A percentile compares a stretch with the other conserved stretches of the same genome.
phyloP scores from a whole-genome alignment of 495 filamentous ascomycete genomes.

The Hypoxylon perforatum region DNA sequence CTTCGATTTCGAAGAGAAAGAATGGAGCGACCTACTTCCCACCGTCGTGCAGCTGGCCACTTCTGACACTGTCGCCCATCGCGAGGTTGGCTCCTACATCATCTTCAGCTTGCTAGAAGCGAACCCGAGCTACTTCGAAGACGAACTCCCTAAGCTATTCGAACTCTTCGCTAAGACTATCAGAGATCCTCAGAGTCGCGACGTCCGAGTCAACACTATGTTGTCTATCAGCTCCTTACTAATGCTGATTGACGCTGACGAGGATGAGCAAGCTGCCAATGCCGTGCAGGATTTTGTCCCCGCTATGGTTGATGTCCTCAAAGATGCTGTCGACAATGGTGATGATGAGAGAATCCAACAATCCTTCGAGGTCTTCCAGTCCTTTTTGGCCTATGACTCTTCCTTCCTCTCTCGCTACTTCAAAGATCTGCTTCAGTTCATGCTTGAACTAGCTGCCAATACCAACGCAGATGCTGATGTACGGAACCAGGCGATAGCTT shows the following conservation, averaged over 20 bases:
- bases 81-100: constrained; percentile 92
- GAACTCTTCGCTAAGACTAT: constrained; percentile 88
- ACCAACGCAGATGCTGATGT: constrained; percentile 82
- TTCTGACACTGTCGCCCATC: constrained; percentile 76
- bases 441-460: constrained; percentile 86
- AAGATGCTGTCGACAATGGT: constrained; percentile 77
- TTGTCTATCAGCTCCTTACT: constrained; percentile 90
- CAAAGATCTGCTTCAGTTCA: constrained; percentile 90
- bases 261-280: constrained; percentile 76
- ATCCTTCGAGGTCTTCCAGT: constrained; percentile 98
- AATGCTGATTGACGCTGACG: constrained; percentile 86
- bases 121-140: constrained; percentile 80
- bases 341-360: constrained; percentile 89
- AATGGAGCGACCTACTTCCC: constrained; percentile 85
- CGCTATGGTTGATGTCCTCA: constrained; percentile 88
- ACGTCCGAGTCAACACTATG: constrained; percentile 95
- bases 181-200: constrained; percentile 85
- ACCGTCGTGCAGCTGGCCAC: constrained; percentile 78
- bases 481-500: constrained; percentile 88
- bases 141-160: constrained; percentile 81
- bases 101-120: constrained; percentile 90
- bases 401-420: constrained; percentile 87
- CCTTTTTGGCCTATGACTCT: constrained; percentile 87
- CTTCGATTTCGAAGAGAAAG: constrained; percentile 83
- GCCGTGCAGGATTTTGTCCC: constrained; percentile 83